Percentiles rank a stretch among this genome's conserved stretches.
Conservation (phyloP, 2,329 filamentous ascomycete species). For the Fusarium sp. region DNA sequence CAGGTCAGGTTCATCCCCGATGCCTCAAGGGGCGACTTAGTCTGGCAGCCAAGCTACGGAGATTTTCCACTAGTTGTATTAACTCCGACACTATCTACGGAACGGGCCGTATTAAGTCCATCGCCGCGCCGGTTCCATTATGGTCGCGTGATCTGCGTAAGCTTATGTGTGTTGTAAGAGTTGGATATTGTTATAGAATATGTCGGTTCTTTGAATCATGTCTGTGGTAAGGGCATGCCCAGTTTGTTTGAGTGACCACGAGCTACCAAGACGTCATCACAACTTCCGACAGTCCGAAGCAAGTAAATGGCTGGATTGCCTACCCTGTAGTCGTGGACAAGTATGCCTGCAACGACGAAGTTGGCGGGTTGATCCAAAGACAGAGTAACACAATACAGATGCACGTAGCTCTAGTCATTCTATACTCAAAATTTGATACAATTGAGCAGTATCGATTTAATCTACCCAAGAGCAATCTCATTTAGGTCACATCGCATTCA, state of each 20-base stretch:
- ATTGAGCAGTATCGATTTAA: too few species aligned
- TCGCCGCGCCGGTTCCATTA: not conserved
- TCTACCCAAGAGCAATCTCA: too few species aligned
- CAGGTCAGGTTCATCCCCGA: not conserved
- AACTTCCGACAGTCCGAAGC: not conserved
- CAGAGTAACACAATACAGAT: not conserved
- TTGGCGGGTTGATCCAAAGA: not conserved
- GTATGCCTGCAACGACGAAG: not conserved
- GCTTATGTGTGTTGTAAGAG: not conserved
- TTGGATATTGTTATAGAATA: not conserved
- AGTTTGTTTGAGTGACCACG: not conserved
- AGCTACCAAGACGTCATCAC: not conserved
- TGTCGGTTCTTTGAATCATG: not conserved
- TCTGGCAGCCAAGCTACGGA: too few species aligned
- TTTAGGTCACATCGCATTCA: not conserved
- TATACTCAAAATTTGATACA: too few species aligned
- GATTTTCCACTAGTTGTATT: not conserved
- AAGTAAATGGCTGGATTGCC: not conserved
- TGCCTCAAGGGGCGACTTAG: too few species aligned
- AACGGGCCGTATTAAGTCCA: not conserved
- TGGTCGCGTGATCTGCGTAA: not conserved
- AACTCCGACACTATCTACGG: not conserved
- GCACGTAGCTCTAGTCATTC: too few species aligned
- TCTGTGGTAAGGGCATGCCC: not conserved
- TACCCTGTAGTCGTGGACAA: not conserved